Percentiles rank a stretch among this genome's conserved stretches.
These are phyloP conservation scores for Colletotrichum agaves DNA, from an alignment of 2,329 filamentous ascomycete species.

Conservation along the genomic window DNA sequence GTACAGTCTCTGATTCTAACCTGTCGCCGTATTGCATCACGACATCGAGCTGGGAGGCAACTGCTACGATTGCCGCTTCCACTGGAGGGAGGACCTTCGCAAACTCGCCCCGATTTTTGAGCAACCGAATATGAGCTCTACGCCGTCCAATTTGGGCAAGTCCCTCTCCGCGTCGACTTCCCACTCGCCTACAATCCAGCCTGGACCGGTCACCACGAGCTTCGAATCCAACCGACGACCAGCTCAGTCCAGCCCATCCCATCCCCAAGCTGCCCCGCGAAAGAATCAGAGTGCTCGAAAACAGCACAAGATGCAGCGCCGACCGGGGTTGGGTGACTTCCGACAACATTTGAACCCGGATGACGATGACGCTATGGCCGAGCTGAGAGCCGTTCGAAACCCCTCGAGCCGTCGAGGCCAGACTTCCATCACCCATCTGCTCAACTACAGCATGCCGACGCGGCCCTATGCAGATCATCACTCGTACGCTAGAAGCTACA, in stretches of 20 bases:
- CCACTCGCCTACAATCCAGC: conserved; percentile 53
- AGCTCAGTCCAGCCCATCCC: conserved; percentile 48
- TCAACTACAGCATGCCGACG: conserved; percentile 88
- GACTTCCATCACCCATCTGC: conserved; percentile 95
- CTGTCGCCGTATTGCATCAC: conserved; percentile 25
- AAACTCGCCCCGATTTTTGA: neutral
- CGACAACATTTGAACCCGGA: conserved; percentile 57
- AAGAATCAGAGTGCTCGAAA: conserved; percentile 82
- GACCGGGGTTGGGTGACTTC: conserved; percentile 62
- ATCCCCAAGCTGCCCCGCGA: conserved; percentile 64
- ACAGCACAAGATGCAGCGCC: conserved; percentile 85
- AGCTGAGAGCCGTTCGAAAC: conserved; percentile 72
- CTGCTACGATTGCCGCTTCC: conserved; percentile 13
- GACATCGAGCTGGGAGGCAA: conserved; percentile 8
- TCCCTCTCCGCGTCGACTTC: conserved; percentile 58
- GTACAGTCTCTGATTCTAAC: neutral
- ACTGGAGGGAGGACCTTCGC: conserved; percentile 5
- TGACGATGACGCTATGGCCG: conserved; percentile 89
- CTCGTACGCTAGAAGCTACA: conserved; percentile 65
- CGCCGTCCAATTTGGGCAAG: conserved; percentile 59
- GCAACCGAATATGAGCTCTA: conserved; percentile 43
- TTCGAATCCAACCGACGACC: conserved; percentile 64
- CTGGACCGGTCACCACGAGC: conserved; percentile 55
- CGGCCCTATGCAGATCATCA: conserved; percentile 71
- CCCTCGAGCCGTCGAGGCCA: conserved; percentile 83